Percentiles rank a stretch among this genome's conserved stretches.
Conservation (phyloP, 2,329 filamentous ascomycete genomes). For the Rhinocladiella similis region DNA sequence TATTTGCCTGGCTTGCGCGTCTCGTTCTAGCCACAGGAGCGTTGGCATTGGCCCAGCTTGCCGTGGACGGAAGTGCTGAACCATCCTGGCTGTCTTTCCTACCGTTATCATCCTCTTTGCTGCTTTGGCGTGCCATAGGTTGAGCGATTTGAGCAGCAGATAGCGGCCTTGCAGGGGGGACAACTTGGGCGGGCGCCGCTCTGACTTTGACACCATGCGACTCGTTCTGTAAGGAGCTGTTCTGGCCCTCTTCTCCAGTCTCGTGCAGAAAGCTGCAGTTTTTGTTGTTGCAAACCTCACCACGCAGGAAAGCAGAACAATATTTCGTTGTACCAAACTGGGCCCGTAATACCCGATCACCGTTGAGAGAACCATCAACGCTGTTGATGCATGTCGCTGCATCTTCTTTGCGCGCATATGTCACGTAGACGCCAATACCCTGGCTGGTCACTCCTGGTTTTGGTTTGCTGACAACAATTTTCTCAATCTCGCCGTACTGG, state of each 20-base stretch:
- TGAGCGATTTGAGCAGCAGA: conserved; percentile 50
- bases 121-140: conserved; percentile 73
- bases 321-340: conserved; percentile 95
- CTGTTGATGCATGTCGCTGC: conserved; percentile 86
- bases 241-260: conserved; percentile 78
- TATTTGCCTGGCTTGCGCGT: conserved; percentile 74
- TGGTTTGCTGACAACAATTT: conserved; percentile 96
- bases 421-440: conserved; percentile 97
- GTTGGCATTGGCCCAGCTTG: conserved; percentile 82
- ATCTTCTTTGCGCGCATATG: conserved; percentile 88
- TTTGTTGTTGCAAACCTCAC: conserved; percentile 90
- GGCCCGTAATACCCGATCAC: conserved; percentile 75
- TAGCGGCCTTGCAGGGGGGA: conserved; percentile 37
- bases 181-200: conserved; percentile 37
- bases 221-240: conserved; percentile 30
- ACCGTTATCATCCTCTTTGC: conserved; percentile 63
- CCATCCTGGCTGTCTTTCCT: conserved; percentile 68
- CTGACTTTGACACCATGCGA: conserved; percentile 34
- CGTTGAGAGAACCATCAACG: conserved; percentile 90
- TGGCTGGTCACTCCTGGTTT: conserved; percentile 75
- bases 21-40: conserved; percentile 64
- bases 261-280: conserved; percentile 99
- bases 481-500: conserved; percentile 97
- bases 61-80: conserved; percentile 88
- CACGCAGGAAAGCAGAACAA: conserved; percentile 92